A percentile compares a stretch with the other conserved stretches of the same genome.
Evolutionary conservation across 2,329 filamentous ascomycete genomes (phyloP).

Genomic region (Monascus ruber): DNA sequence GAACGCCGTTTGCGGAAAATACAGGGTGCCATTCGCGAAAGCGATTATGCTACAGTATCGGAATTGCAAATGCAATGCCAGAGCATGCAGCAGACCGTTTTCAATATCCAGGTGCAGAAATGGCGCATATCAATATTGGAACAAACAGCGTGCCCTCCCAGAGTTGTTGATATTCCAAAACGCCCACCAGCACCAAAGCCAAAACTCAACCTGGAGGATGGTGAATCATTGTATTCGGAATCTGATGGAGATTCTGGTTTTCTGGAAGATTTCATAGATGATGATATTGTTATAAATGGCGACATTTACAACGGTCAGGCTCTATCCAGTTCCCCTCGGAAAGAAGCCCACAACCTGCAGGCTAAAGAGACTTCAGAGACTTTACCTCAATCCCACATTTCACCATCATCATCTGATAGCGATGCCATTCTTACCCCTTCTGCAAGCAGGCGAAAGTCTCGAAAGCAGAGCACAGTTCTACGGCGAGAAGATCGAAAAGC

Average conservation of each 20-base stretch:
- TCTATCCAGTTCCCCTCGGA: neutral
- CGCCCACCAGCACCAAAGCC: conserved; percentile 2
- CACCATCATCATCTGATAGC: too few relatives aligned
- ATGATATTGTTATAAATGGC: conserved; percentile 8
- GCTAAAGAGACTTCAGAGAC: too few relatives aligned
- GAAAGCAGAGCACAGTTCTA: too few relatives aligned
- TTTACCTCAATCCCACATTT: too few relatives aligned
- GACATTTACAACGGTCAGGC: neutral
- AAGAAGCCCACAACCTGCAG: too few relatives aligned
- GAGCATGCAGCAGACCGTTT: conserved; percentile 54
- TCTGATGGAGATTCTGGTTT: conserved; percentile 7
- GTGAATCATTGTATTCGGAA: conserved; percentile 24
- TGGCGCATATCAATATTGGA: conserved; percentile 37
- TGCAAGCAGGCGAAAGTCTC: too few relatives aligned
- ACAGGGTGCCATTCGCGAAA: conserved; percentile 40
- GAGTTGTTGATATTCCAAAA: conserved; percentile 7
- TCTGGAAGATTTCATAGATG: conserved; percentile 21
- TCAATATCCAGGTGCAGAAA: conserved; percentile 38
- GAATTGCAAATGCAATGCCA: conserved; percentile 47
- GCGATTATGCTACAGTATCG: conserved; percentile 41
- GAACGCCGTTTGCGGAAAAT: conserved; percentile 46
- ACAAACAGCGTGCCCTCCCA: conserved; percentile 19
- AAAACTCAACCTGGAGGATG: conserved; percentile 10
- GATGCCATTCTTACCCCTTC: too few relatives aligned
- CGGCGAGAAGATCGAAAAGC: too few relatives aligned